A percentile compares a stretch with the other conserved stretches of the same genome.
Conservation (phyloP, 352 stramenopile species). For the Pseudoperonospora humuli region DNA sequence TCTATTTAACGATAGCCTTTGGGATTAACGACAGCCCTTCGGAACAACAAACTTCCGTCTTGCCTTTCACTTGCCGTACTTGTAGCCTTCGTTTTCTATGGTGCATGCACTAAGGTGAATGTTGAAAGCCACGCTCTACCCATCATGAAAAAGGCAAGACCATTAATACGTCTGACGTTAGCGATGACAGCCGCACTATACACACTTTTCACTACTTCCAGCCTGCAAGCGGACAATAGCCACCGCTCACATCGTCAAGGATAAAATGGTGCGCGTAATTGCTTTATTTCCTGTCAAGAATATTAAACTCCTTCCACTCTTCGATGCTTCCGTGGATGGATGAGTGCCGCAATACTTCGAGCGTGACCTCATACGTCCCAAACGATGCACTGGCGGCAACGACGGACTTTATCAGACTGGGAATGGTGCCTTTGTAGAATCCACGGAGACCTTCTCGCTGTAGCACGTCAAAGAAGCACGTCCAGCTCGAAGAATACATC, state of each 20-base stretch:
- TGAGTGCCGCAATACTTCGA: constrained; percentile 31
- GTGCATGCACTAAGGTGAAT: too few species aligned
- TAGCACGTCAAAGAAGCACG: constrained; percentile 55
- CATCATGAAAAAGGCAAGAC: too few species aligned
- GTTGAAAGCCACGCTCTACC: too few species aligned
- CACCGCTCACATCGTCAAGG: too few species aligned
- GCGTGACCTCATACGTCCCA: constrained; percentile 60
- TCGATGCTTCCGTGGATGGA: constrained; percentile 6
- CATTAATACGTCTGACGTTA: too few species aligned
- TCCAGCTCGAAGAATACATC: constrained; percentile 51
- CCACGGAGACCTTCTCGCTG: constrained; percentile 51
- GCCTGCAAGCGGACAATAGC: too few species aligned
- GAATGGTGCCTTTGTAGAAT: constrained; percentile 73
- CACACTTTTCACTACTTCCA: too few species aligned
- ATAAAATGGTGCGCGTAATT: neutral
- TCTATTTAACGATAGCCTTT: constrained; percentile 30
- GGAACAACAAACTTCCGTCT: neutral
- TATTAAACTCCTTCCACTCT: constrained; percentile 10
- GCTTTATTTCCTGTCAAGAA: constrained; percentile 5
- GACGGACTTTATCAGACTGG: constrained; percentile 74
- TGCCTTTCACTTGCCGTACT: neutral
- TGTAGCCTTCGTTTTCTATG: neutral
- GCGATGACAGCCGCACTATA: too few species aligned
- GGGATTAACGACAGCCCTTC: neutral
- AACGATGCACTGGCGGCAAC: constrained; percentile 76